A percentile compares a stretch with the other conserved stretches of the same genome.
Conservation (phyloP, 257 asterid genomes). For the Capsicum baccatum region DNA sequence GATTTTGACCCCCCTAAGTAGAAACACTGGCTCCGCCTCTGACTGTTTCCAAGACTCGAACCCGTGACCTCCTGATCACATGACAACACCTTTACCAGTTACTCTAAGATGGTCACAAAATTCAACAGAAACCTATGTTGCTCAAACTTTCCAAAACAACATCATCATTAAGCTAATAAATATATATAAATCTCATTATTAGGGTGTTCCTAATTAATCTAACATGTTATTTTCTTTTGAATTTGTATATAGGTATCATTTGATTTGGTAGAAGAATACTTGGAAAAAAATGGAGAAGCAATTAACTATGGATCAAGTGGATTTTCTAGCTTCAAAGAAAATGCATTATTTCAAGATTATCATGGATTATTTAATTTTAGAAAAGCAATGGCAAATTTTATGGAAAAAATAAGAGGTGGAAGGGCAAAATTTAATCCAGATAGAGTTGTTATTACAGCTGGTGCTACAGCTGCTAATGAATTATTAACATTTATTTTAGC, state of each 20-base stretch:
- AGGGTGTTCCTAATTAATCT: not conserved
- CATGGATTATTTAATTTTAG: constrained; percentile 84
- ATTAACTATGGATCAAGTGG: constrained; percentile 32
- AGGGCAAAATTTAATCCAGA: constrained; percentile 76
- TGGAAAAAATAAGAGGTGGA: constrained; percentile 87
- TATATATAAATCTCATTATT: not conserved
- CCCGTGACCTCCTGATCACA: too few species aligned
- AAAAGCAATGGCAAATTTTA: constrained; percentile 92
- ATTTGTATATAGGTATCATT: constrained; percentile 66
- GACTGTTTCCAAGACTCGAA: too few species aligned
- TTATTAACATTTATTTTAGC: constrained; percentile 82
- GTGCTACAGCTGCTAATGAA: constrained; percentile 94
- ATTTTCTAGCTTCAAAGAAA: constrained; percentile 68
- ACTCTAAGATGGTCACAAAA: too few species aligned
- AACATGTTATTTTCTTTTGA: not conserved
- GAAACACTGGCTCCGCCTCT: too few species aligned
- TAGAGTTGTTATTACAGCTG: constrained; percentile 85
- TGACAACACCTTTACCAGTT: too few species aligned
- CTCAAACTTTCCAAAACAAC: not conserved
- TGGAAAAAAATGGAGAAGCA: constrained; percentile 54
- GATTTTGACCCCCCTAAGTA: too few species aligned
- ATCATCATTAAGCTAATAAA: too few species aligned
- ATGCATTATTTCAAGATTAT: constrained; percentile 91
- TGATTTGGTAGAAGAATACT: constrained; percentile 74
- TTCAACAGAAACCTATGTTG: not conserved